Conservation (phyloP, 352 stramenopile genomes). For the Peronospora tabacina region DNA sequence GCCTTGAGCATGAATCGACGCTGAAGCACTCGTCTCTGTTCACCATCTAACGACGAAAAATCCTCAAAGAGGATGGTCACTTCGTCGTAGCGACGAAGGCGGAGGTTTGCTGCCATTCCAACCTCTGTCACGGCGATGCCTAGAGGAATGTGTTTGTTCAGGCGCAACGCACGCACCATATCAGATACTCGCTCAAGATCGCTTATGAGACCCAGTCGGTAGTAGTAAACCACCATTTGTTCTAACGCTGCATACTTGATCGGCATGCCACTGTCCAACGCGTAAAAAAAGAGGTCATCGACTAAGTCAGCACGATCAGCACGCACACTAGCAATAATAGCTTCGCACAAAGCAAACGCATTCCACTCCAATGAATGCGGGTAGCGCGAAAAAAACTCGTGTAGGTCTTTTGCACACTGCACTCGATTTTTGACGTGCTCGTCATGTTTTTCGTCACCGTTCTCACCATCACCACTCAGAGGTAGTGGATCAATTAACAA, state of each 20-base stretch:
- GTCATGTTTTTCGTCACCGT: slow-evolving; percentile 8
- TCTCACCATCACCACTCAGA: slow-evolving; percentile 13
- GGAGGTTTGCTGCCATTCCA: slow-evolving; percentile 59
- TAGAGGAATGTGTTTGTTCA: slow-evolving; percentile 70
- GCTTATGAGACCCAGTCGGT: slow-evolving; percentile 48
- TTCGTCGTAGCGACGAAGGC: slow-evolving; percentile 49
- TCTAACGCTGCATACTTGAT: slow-evolving; percentile 77
- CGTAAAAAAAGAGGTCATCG: slow-evolving; percentile 50
- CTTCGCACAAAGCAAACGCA: slow-evolving; percentile 54
- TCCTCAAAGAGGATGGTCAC: slow-evolving; percentile 68
- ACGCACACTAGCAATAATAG: slow-evolving; percentile 46
- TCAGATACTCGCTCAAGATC: slow-evolving; percentile 54
- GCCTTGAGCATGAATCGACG: slow-evolving; percentile 58
- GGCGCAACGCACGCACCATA: slow-evolving; percentile 53
- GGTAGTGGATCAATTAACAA: slow-evolving; percentile 26
- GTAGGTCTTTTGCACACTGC: slow-evolving; percentile 30
- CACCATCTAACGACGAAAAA: slow-evolving; percentile 51
- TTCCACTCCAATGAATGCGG: slow-evolving; percentile 53
- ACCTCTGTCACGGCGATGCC: slow-evolving; percentile 69
- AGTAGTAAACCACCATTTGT: slow-evolving; percentile 63
- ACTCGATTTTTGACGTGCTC: slow-evolving; percentile 6
- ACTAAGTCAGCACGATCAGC: slow-evolving; percentile 45
- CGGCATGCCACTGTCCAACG: slow-evolving; percentile 50
- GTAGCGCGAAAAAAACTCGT: slow-evolving; percentile 44
- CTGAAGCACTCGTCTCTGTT: slow-evolving; percentile 47